Percentiles rank a stretch among this genome's conserved stretches.
Conservation (phyloP, 306 rosid species). For the Lablab purpureus region DNA sequence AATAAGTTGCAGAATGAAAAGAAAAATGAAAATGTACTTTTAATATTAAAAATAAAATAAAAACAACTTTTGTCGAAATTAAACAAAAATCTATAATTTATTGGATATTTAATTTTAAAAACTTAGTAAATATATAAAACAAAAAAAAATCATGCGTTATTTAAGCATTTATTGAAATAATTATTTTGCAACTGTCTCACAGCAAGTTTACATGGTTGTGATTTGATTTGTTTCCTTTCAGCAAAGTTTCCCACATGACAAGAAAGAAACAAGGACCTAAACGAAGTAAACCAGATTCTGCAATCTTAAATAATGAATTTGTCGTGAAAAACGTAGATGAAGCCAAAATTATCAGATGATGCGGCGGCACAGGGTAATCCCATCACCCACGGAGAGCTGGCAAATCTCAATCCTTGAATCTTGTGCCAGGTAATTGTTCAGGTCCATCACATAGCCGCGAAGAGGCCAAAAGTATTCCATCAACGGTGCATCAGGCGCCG, state of each 20-base stretch:
- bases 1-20: too few relatives aligned
- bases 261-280: too few relatives aligned
- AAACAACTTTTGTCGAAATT: too few relatives aligned
- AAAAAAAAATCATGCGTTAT: too few relatives aligned
- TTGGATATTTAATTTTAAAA: too few relatives aligned
- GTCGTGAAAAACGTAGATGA: background rate
- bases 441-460: constrained; percentile 65
- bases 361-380: constrained; percentile 87
- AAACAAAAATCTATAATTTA: too few relatives aligned
- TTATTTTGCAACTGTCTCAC: background rate
- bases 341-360: constrained; percentile 36
- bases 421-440: constrained; percentile 74
- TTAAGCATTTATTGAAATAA: background rate
- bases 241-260: too few relatives aligned
- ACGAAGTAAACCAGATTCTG: background rate
- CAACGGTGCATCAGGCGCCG: constrained; percentile 74
- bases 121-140: too few relatives aligned
- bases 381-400: constrained; percentile 82
- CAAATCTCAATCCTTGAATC: constrained; percentile 90
- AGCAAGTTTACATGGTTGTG: too few relatives aligned
- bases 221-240: too few relatives aligned
- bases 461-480: constrained; percentile 55
- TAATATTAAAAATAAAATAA: too few relatives aligned
- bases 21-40: too few relatives aligned
- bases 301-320: background rate